These are phyloP conservation scores for Flagelloscypha sp. DNA, from an alignment of 768 basidiomycete species.

Conservation along the genomic window DNA sequence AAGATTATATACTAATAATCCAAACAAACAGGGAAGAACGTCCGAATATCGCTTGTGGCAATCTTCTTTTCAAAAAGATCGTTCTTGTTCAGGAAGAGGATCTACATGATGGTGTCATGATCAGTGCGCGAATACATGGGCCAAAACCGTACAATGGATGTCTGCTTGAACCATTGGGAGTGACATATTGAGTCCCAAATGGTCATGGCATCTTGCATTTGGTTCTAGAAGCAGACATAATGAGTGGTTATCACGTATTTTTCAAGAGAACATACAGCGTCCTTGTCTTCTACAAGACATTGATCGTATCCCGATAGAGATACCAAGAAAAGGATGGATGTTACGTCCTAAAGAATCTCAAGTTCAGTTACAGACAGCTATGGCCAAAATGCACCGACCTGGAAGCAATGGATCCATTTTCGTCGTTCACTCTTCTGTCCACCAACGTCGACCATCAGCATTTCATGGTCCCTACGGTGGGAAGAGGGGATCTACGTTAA, in stretches of 20 bases:
- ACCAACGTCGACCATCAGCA: constrained; percentile 87
- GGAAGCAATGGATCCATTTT: constrained; percentile 95
- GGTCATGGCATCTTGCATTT: constrained; percentile 99
- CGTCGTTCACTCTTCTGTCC: constrained; percentile 87
- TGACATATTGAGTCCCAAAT: constrained; percentile 98
- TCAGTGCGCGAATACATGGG: not conserved
- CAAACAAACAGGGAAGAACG: constrained; percentile 67
- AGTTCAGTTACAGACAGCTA: no score
- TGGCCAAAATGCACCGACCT: no score
- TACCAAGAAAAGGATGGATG: constrained; percentile 85
- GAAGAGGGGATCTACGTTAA: no score
- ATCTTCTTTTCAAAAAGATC: constrained; percentile 89
- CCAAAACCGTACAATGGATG: constrained; percentile 64
- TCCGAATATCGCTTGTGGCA: constrained; percentile 71
- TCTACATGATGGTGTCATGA: constrained; percentile 33
- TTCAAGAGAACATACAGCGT: constrained; percentile 52
- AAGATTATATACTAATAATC: constrained; percentile 1
- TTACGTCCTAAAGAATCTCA: constrained; percentile 94
- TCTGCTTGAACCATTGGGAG: constrained; percentile 94
- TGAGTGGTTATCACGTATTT: constrained; percentile 1
- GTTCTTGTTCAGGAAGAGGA: constrained; percentile 92
- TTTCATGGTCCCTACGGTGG: constrained; percentile 65
- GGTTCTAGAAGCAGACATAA: constrained; percentile 50
- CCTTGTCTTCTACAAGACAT: constrained; percentile 86
- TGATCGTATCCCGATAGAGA: constrained; percentile 92